Evolutionary conservation across 2,329 filamentous ascomycete species (phyloP).

Genomic region (Acrocalymma vagum): DNA sequence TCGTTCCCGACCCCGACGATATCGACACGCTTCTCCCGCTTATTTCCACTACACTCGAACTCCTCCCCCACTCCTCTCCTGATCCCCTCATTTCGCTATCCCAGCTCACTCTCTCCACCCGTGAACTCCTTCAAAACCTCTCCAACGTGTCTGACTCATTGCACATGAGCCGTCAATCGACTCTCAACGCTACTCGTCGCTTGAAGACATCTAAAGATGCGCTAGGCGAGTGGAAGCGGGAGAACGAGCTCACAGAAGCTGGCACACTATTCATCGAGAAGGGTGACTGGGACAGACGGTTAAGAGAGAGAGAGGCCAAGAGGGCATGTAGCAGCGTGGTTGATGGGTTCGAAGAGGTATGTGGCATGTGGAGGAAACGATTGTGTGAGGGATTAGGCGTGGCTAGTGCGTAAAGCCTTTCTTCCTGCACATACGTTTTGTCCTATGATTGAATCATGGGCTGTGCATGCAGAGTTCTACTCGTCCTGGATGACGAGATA

Average conservation of each 20-base stretch:
- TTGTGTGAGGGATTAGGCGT: slow-evolving; percentile 61
- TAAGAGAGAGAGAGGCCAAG: slow-evolving; percentile 82
- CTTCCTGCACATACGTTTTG: neutral
- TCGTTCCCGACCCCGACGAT: slow-evolving; percentile 69
- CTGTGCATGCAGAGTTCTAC: no score
- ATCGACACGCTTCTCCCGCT: slow-evolving; percentile 76
- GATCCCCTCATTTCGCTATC: slow-evolving; percentile 73
- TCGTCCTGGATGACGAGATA: no score
- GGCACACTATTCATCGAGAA: slow-evolving; percentile 82
- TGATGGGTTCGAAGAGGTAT: slow-evolving; percentile 90
- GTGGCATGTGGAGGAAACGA: slow-evolving; percentile 81
- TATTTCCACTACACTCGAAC: slow-evolving; percentile 69
- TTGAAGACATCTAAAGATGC: slow-evolving; percentile 85
- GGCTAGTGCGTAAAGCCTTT: slow-evolving; percentile 40
- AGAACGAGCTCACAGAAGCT: slow-evolving; percentile 83
- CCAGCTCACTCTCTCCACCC: slow-evolving; percentile 71
- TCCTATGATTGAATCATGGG: neutral
- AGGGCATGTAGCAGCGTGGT: slow-evolving; percentile 87
- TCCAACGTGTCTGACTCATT: slow-evolving; percentile 89
- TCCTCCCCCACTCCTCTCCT: slow-evolving; percentile 71
- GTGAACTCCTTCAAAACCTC: slow-evolving; percentile 79
- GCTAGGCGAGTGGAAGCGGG: slow-evolving; percentile 82
- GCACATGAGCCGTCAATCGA: slow-evolving; percentile 92
- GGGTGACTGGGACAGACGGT: slow-evolving; percentile 82
- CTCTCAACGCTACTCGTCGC: slow-evolving; percentile 79